Evolutionary conservation across 495 filamentous ascomycete species (phyloP), one percentile per base, ranked within the genome.

Genomic region (Penicillium crystallinum): DNA sequence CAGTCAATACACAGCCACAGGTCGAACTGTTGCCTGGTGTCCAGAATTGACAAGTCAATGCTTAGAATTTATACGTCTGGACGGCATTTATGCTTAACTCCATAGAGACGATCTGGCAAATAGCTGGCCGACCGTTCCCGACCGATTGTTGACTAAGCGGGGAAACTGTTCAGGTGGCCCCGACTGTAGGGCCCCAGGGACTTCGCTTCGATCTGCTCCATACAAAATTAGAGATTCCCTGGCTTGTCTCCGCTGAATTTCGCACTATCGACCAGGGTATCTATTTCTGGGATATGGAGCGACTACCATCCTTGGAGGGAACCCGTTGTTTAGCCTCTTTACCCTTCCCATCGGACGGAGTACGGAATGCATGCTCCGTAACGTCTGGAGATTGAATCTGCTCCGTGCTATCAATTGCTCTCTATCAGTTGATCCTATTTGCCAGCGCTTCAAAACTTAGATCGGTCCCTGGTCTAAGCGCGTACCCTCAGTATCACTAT

Each of bases 1-100:
- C 23, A 27, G 23, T 27, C 23, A 25, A 9, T 3, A 4, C 21
- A 54, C 59, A 56, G 53, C 53, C 59, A 62, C 59, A 59, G 35
- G 37, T 23, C 30, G 46, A 39, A 23, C 39, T 55, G 53, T 34
- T 46, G 46, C 40, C 46, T 50, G 39, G n/a, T 44, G 34, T 40
- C 27, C 17, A 35, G 25, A 49, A 52, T 42, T 4, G 14, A 29
- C 45, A n/a, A n/a, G 22, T 7, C 23, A 27, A 27, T 27, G 23
- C 7, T 27, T 7, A 27, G 3, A 27, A 39, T 27, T 8, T 10
- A 12, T 34, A 8, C 29, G 7, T 35, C 29, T 17, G 34, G 4
- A 6, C 48, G 27, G 48, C 19, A 41, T 41, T 49, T 31, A 40
- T 50, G 27, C 36, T 45, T 36, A 33, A 31, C 25, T 40, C 25